A percentile compares a stretch with the other conserved stretches of the same genome.
phyloP scores from a whole-genome alignment of 768 basidiomycete genomes.

The Macrocybe gigantea region DNA sequence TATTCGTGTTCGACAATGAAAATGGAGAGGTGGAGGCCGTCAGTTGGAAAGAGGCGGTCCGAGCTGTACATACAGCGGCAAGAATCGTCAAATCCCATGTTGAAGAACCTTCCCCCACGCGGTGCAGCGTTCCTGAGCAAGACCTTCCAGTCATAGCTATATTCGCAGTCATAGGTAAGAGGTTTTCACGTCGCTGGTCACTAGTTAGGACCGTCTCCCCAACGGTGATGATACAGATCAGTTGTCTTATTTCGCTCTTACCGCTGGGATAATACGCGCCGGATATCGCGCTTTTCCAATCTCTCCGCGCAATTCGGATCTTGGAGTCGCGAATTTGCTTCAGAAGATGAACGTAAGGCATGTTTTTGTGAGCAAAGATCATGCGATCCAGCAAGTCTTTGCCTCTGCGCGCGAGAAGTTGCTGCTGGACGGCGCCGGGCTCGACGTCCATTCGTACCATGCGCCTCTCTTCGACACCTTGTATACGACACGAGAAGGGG shows the following conservation, averaged over 20 bases:
- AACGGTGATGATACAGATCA: constrained; percentile 18
- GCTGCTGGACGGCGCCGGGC: not conserved
- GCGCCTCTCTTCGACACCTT: not conserved
- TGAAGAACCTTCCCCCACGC: not conserved
- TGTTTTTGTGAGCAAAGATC: constrained; percentile 19
- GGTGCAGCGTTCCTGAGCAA: not conserved
- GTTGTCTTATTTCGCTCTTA: constrained; percentile 24
- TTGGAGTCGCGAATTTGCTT: constrained; percentile 41
- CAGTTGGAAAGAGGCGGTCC: constrained; percentile 11
- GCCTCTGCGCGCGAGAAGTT: constrained; percentile 7
- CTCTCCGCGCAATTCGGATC: constrained; percentile 39
- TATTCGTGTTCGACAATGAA: constrained; percentile 18
- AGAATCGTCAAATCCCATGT: constrained; percentile 1
- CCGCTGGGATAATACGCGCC: constrained; percentile 31
- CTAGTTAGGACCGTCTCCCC: not conserved
- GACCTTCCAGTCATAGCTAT: constrained; percentile 21
- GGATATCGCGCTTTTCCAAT: constrained; percentile 31
- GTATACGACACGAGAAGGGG: not conserved
- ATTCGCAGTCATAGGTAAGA: constrained; percentile 18
- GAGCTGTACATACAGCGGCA: constrained; percentile 13
- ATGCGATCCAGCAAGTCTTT: constrained; percentile 12
- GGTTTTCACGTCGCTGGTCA: not conserved
- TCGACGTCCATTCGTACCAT: not conserved
- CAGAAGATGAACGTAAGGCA: constrained; percentile 14
- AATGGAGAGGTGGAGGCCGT: constrained; percentile 7